These are phyloP conservation scores for Mycena polygramma DNA, from an alignment of 768 basidiomycete genomes.

Conservation along the genomic window DNA sequence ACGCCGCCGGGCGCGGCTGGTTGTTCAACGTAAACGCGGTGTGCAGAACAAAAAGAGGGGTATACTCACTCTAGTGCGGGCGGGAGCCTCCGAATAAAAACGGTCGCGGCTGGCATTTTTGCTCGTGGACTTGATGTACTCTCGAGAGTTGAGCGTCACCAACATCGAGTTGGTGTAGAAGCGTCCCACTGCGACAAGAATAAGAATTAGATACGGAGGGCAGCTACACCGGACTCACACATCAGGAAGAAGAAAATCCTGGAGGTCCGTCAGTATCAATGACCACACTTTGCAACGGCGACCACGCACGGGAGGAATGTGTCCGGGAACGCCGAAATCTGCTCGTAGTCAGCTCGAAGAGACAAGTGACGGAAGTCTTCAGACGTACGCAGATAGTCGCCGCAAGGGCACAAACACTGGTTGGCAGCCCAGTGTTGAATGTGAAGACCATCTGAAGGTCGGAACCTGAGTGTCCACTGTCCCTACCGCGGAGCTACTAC, in stretches of 20 bases:
- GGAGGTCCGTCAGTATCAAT: neutral
- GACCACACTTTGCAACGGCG: neutral
- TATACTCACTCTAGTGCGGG: too few relatives aligned
- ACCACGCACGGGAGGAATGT: conserved; percentile 16
- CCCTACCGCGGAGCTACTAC: neutral
- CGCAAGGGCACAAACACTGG: neutral
- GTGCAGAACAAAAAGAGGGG: too few relatives aligned
- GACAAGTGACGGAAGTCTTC: neutral
- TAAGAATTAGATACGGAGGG: neutral
- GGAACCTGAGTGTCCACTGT: neutral
- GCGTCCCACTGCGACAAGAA: conserved; percentile 8
- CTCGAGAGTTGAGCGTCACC: conserved; percentile 17
- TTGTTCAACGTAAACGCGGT: too few relatives aligned
- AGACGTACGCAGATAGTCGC: neutral
- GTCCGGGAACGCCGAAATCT: conserved; percentile 9
- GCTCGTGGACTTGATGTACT: conserved; percentile 12
- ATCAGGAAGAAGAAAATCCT: conserved; percentile 26
- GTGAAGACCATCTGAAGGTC: conserved; percentile 13
- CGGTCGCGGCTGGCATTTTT: too few relatives aligned
- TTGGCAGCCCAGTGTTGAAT: conserved; percentile 16
- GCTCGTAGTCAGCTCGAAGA: neutral
- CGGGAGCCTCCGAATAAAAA: too few relatives aligned
- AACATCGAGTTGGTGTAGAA: conserved; percentile 22
- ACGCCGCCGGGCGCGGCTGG: too few relatives aligned
- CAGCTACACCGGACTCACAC: conserved; percentile 3